Conservation (phyloP, 495 filamentous ascomycete genomes). For the Mytilinidion resinicola region DNA sequence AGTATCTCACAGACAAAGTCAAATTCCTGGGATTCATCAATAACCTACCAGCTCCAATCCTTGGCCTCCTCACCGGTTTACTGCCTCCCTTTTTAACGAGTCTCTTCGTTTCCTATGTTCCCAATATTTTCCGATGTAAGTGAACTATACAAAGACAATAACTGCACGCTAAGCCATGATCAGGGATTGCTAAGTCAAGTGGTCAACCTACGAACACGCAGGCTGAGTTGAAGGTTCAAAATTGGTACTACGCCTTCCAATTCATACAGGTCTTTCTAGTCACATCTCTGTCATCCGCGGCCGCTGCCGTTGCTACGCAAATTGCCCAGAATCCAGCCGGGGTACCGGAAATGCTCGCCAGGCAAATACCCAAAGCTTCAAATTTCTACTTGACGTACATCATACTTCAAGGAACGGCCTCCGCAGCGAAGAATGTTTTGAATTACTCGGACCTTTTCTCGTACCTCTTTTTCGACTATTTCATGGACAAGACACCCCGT, state of each 20-base stretch:
- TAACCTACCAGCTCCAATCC: constrained; percentile 28
- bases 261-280: constrained; percentile 39
- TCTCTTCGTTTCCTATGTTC: constrained; percentile 31
- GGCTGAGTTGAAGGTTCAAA: constrained; percentile 34
- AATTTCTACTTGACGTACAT: constrained; percentile 41
- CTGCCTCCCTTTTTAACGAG: constrained; percentile 31
- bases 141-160: not conserved
- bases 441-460: constrained; percentile 32
- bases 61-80: constrained; percentile 33
- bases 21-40: constrained; percentile 32
- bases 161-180: not conserved
- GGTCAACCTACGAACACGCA: constrained; percentile 30
- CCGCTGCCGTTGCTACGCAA: constrained; percentile 26
- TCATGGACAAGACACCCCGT: constrained; percentile 34
- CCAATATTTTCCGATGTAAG: constrained; percentile 32
- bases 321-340: constrained; percentile 27
- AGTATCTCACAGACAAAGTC: constrained; percentile 31
- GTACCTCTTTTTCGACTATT: constrained; percentile 27
- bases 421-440: constrained; percentile 30
- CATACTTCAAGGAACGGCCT: constrained; percentile 34
- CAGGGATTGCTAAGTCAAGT: constrained; percentile 22
- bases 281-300: constrained; percentile 33
- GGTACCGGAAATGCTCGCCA: constrained; percentile 30
- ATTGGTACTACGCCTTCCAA: constrained; percentile 37
- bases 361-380: constrained; percentile 32